phyloP scores from a whole-genome alignment of 2,329 filamentous ascomycete species.

The Microcyclospora pomicola region DNA sequence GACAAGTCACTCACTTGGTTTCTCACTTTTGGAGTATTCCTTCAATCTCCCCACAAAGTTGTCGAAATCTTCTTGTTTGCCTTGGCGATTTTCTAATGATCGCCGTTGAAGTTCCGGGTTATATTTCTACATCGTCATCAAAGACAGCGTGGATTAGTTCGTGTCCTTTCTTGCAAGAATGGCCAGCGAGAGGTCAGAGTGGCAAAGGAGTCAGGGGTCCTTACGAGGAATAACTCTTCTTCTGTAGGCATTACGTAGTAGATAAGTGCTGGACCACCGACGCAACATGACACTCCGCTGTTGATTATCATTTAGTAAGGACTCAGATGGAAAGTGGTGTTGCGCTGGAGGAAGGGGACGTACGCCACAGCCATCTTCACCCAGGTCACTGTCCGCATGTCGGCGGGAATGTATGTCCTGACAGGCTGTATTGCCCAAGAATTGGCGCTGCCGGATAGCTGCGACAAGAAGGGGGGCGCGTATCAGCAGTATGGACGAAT shows the following conservation, averaged over 20 bases:
- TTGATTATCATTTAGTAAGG: conserved; percentile 1
- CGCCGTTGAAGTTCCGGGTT: conserved; percentile 88
- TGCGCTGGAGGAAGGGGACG: conserved; percentile 21
- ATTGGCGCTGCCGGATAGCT: too few species aligned
- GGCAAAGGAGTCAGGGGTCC: conserved; percentile 2
- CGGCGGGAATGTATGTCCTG: conserved; percentile 9
- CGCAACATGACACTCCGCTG: conserved; percentile 56
- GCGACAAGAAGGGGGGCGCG: too few species aligned
- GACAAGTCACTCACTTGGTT: conserved; percentile 55
- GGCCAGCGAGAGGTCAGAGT: not conserved
- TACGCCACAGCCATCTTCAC: conserved; percentile 60
- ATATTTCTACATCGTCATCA: conserved; percentile 46
- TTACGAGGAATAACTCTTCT: conserved; percentile 69
- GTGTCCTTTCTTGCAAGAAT: too few species aligned
- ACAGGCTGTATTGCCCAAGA: too few species aligned
- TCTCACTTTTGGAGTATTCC: conserved; percentile 79
- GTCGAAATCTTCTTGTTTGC: conserved; percentile 74
- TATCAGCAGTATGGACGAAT: too few species aligned
- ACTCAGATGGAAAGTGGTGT: not conserved
- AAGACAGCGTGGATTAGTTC: too few species aligned
- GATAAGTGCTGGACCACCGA: conserved; percentile 77
- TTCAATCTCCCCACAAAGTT: conserved; percentile 74
- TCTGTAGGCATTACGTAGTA: conserved; percentile 70
- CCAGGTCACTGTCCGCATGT: conserved; percentile 36
- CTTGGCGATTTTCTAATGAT: conserved; percentile 64